Conservation (phyloP, 352 stramenopile species). For the Globisporangium nunn region DNA sequence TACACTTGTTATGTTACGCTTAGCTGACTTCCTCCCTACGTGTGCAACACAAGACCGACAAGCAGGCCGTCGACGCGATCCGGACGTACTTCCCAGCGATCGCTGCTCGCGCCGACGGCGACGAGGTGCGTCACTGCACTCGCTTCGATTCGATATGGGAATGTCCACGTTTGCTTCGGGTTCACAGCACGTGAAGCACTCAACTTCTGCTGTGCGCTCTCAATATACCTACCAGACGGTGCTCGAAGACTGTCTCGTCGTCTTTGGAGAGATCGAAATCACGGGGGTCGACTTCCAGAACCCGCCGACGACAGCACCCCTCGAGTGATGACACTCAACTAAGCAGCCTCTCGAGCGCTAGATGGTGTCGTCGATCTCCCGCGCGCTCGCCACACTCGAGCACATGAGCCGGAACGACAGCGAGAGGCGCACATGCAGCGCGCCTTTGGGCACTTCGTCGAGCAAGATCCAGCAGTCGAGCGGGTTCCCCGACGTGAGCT, state of each 20-base stretch:
- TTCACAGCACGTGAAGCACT: too few relatives aligned
- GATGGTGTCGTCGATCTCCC: constrained; percentile 16
- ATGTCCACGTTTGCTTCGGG: background rate
- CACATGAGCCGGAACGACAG: constrained; percentile 84
- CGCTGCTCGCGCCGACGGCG: constrained; percentile 30
- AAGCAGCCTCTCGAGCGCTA: background rate
- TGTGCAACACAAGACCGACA: constrained; percentile 29
- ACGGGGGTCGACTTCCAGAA: constrained; percentile 13
- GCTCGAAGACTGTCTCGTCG: constrained; percentile 37
- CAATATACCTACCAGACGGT: constrained; percentile 2
- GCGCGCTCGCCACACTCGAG: constrained; percentile 27
- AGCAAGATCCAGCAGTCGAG: constrained; percentile 69
- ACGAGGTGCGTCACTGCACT: constrained; percentile 18
- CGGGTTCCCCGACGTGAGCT: constrained; percentile 48
- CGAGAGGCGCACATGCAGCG: constrained; percentile 46
- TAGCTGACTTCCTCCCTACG: background rate
- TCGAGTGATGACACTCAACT: background rate
- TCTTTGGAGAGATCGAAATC: constrained; percentile 39
- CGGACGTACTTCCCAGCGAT: constrained; percentile 60
- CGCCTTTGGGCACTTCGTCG: constrained; percentile 45
- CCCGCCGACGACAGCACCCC: background rate
- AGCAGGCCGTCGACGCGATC: constrained; percentile 45
- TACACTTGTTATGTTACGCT: background rate
- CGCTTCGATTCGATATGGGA: background rate
- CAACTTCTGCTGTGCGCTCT: background rate